Percentiles rank a stretch among this genome's conserved stretches.
Conservation (phyloP, 2,329 filamentous ascomycete species). For the Pestalotiopsis sp. region DNA sequence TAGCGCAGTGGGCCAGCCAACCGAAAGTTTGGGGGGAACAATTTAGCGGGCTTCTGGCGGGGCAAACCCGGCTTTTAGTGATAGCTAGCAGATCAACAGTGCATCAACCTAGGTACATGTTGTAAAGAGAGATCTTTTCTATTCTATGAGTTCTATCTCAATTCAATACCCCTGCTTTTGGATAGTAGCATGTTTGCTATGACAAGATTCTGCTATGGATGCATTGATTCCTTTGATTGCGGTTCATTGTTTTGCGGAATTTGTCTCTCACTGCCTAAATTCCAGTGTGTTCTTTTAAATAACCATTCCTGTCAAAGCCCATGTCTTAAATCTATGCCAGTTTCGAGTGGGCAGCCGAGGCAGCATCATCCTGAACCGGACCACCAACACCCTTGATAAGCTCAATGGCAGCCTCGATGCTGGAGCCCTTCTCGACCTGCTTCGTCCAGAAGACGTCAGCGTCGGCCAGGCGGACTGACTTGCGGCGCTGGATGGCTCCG, state of each 20-base stretch:
- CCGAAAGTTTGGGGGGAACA: neutral
- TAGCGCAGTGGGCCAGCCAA: neutral
- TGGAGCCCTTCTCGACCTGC: conserved; percentile 40
- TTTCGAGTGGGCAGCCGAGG: neutral
- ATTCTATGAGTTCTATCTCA: too few relatives aligned
- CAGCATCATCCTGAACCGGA: neutral
- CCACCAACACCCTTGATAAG: conserved; percentile 32
- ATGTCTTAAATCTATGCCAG: neutral
- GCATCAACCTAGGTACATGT: too few relatives aligned
- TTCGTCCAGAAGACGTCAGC: conserved; percentile 43
- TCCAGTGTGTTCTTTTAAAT: too few relatives aligned
- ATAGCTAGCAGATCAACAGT: too few relatives aligned
- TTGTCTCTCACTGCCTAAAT: too few relatives aligned
- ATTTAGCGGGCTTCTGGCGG: neutral
- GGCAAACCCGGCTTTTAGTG: neutral
- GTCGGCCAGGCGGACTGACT: conserved; percentile 20
- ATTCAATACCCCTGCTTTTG: too few relatives aligned
- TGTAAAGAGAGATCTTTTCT: too few relatives aligned
- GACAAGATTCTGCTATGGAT: too few relatives aligned
- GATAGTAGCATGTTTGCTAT: too few relatives aligned
- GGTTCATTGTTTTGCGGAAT: too few relatives aligned
- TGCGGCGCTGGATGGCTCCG: conserved; percentile 39
- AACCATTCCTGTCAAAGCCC: neutral
- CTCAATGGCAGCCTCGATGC: conserved; percentile 32
- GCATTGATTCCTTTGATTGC: too few relatives aligned